phyloP scores from a whole-genome alignment of 768 basidiomycete genomes.

The Paxillus ammoniavirescens region DNA sequence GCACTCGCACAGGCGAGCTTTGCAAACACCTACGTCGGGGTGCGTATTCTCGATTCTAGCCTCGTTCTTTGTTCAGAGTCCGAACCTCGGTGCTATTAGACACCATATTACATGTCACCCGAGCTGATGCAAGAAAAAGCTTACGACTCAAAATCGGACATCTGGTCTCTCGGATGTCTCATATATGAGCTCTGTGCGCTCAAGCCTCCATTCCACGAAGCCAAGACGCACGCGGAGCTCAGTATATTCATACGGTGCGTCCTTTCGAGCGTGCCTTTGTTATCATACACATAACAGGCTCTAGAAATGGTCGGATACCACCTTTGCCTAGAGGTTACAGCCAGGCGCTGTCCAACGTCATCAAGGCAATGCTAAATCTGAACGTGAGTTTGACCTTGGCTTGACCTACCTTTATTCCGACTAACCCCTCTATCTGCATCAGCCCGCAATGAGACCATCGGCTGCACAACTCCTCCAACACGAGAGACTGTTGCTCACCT shows the following conservation, averaged over 20 bases:
- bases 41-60: conserved; percentile 38
- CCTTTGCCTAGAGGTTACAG: conserved; percentile 85
- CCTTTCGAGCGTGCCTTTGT: neutral
- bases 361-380: conserved; percentile 84
- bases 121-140: conserved; percentile 97
- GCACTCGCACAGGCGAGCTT: conserved; percentile 86
- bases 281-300: neutral
- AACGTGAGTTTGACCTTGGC: conserved; percentile 51
- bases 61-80: neutral
- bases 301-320: conserved; percentile 85
- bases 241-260: conserved; percentile 75
- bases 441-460: conserved; percentile 88
- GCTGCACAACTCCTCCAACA: conserved; percentile 79
- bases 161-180: conserved; percentile 97
- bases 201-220: conserved; percentile 91
- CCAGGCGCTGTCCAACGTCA: conserved; percentile 63
- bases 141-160: conserved; percentile 97
- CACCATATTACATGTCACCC: conserved; percentile 99
- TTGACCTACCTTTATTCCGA: neutral
- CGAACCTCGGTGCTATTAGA: conserved; percentile 60
- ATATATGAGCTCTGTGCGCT: conserved; percentile 95
- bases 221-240: conserved; percentile 85
- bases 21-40: conserved; percentile 96
- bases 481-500: conserved; percentile 68
- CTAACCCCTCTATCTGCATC: neutral